These are phyloP conservation scores for Paecilomyces fulvus DNA, from an alignment of 2,329 filamentous ascomycete species.

Conservation along the genomic window DNA sequence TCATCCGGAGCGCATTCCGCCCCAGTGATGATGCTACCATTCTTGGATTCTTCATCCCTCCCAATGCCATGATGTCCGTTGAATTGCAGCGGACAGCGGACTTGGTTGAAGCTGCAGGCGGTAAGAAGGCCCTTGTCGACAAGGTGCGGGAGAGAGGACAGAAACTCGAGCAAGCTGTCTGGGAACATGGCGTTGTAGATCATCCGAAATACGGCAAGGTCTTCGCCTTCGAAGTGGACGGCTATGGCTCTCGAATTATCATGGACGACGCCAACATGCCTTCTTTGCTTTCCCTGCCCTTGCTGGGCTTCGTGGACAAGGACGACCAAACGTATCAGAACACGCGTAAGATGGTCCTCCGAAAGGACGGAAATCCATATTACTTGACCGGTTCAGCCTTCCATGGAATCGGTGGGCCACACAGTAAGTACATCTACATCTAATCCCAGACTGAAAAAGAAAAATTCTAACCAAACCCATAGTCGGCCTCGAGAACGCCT, in stretches of 20 bases:
- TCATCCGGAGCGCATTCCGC: slow-evolving; percentile 85
- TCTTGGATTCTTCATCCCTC: slow-evolving; percentile 86
- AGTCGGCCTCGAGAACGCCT: slow-evolving; percentile 81
- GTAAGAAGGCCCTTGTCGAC: slow-evolving; percentile 44
- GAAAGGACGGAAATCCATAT: slow-evolving; percentile 75
- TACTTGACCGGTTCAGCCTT: slow-evolving; percentile 71
- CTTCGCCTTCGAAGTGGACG: slow-evolving; percentile 58
- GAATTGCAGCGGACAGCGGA: slow-evolving; percentile 69
- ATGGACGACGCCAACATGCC: slow-evolving; percentile 62
- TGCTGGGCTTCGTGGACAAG: slow-evolving; percentile 49
- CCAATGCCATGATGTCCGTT: slow-evolving; percentile 92
- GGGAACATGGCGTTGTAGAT: slow-evolving; percentile 66
- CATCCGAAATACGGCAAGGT: slow-evolving; percentile 47
- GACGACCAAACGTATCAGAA: slow-evolving; percentile 72
- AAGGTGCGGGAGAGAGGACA: slow-evolving; percentile 50
- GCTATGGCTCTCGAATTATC: slow-evolving; percentile 52
- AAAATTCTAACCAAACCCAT: slow-evolving; percentile 35
- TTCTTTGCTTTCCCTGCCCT: slow-evolving; percentile 51
- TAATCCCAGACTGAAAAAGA: slow-evolving; percentile 1
- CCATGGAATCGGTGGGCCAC: slow-evolving; percentile 76
- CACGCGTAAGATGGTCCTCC: slow-evolving; percentile 73
- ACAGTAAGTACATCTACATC: slow-evolving; percentile 36
- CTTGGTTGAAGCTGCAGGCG: slow-evolving; percentile 53
- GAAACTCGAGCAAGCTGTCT: slow-evolving; percentile 65
- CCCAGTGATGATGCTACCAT: slow-evolving; percentile 94